Percentiles rank a stretch among this genome's conserved stretches.
These are phyloP conservation scores for Flaveria robusta DNA, from an alignment of 129 eudicot species.

Conservation along the genomic window DNA sequence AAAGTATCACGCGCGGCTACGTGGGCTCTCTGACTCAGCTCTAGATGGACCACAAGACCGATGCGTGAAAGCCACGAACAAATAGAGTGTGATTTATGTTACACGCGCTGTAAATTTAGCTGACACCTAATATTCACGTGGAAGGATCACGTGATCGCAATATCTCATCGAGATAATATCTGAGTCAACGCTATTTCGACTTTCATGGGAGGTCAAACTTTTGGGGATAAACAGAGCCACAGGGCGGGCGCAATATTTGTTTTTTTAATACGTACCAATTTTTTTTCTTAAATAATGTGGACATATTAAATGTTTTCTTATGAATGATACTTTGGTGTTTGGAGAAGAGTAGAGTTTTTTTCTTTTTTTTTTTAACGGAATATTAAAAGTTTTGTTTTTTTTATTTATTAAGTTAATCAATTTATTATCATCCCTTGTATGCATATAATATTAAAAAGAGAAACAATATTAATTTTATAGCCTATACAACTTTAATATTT, in stretches of 20 bases:
- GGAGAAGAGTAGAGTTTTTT: too few species aligned
- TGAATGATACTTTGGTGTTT: too few species aligned
- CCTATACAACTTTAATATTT: too few species aligned
- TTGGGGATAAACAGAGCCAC: neutral
- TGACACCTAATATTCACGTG: slow-evolving; percentile 28
- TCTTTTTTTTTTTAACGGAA: too few species aligned
- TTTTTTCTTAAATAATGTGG: neutral
- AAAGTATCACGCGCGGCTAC: slow-evolving; percentile 21
- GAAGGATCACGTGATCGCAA: slow-evolving; percentile 29
- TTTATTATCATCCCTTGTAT: too few species aligned
- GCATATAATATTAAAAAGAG: too few species aligned
- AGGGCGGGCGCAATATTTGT: too few species aligned
- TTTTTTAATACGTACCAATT: too few species aligned
- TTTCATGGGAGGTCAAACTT: neutral
- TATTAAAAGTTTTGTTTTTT: too few species aligned
- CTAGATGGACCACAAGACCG: slow-evolving; percentile 3
- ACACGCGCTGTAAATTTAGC: slow-evolving; percentile 15
- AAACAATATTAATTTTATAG: too few species aligned
- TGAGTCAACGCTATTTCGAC: slow-evolving; percentile 15
- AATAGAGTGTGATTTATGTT: neutral
- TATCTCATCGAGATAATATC: slow-evolving; percentile 32
- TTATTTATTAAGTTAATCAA: too few species aligned
- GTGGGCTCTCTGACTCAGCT: slow-evolving; percentile 10
- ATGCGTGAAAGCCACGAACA: slow-evolving; percentile 4
- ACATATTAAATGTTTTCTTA: too few species aligned